phyloP scores from a whole-genome alignment of 768 basidiomycete species.

The Leccinum aurantiacum region DNA sequence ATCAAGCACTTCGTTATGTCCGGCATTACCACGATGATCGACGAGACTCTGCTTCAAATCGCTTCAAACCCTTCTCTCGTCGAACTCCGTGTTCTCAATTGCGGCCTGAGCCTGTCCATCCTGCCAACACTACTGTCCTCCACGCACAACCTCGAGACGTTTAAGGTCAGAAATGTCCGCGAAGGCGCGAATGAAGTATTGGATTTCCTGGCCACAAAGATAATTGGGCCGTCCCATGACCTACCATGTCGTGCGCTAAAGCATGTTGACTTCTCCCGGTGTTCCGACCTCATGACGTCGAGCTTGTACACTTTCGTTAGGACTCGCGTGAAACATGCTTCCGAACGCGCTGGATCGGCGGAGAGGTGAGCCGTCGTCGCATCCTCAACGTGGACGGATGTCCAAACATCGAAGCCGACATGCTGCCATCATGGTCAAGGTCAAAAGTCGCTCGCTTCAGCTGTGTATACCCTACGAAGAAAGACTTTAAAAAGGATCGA shows the following conservation, averaged over 20 bases:
- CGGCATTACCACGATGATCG: slow-evolving; percentile 13
- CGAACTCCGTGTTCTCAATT: slow-evolving; percentile 41
- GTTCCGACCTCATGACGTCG: slow-evolving; percentile 52
- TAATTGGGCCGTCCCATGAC: slow-evolving; percentile 10
- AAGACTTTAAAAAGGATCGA: slow-evolving; percentile 37
- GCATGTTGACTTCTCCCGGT: slow-evolving; percentile 55
- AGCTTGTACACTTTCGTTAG: slow-evolving; percentile 55
- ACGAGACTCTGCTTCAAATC: slow-evolving; percentile 25
- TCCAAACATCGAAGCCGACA: slow-evolving; percentile 49
- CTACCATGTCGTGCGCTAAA: slow-evolving; percentile 47
- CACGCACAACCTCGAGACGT: slow-evolving; percentile 40
- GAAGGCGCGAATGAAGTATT: slow-evolving; percentile 40
- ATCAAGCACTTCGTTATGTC: slow-evolving; percentile 24
- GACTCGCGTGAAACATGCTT: slow-evolving; percentile 36
- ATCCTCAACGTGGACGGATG: slow-evolving; percentile 59
- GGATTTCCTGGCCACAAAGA: slow-evolving; percentile 38
- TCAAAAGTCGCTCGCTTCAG: slow-evolving; percentile 51
- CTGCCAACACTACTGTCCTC: slow-evolving; percentile 33
- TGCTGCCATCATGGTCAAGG: slow-evolving; percentile 65
- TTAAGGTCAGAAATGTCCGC: slow-evolving; percentile 43
- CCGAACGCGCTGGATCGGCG: slow-evolving; percentile 18
- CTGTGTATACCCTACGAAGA: slow-evolving; percentile 60
- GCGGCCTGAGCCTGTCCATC: slow-evolving; percentile 33
- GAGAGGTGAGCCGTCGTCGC: slow-evolving; percentile 33
- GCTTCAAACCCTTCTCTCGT: slow-evolving; percentile 32